Base-by-base conservation (phyloP, 345 rosid genomes). In the Pistacia atlantica region DNA sequence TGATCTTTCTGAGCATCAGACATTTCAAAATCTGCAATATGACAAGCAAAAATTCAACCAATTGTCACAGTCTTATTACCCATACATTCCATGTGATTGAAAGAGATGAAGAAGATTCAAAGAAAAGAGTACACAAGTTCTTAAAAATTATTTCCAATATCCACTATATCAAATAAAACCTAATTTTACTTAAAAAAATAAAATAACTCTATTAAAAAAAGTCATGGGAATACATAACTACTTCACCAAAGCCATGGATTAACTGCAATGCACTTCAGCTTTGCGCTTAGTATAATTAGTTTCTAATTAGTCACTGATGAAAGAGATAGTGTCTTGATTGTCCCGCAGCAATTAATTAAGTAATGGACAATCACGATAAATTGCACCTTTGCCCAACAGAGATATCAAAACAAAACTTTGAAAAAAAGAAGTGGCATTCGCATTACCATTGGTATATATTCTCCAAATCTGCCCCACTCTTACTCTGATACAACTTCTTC, bases 1-100 rank as follows among this genome's bases (percentile, higher is more conserved):
- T 90, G 94, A 63, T 87, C 85, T 74, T 75, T 81, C 71, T 92
- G 97, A 71, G 85, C 80, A 66, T 80, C 86, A 13, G 93, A 82
- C 84, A 92, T 75, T 81, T 80, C 80, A 56, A 87, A 92, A 81
- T 87, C 97, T 92, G 91, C 84, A 82, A 64, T 11, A 61, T 17
- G 55, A 64, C 51, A 76, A 54, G 60, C 51, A 67, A 52, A 57
- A 77, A 37, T 58, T 49, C 31, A 25, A 63, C 11, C 76, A 54
- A 35, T 35, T 22, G 13, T n/a, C 55, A 57, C 66, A 57, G 37
- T 20, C 18, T 9, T 55, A 65, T 52, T 60, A 76, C 22, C 64
- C 17, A 66, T 65, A 63, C 65, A 31, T 22, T 63, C 11, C 61
- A 52, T 68, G 25, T 37, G 45, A 67, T 65, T 64, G 63, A 31